Conservation (phyloP, 352 stramenopile species). For the Globisporangium nodosum region DNA sequence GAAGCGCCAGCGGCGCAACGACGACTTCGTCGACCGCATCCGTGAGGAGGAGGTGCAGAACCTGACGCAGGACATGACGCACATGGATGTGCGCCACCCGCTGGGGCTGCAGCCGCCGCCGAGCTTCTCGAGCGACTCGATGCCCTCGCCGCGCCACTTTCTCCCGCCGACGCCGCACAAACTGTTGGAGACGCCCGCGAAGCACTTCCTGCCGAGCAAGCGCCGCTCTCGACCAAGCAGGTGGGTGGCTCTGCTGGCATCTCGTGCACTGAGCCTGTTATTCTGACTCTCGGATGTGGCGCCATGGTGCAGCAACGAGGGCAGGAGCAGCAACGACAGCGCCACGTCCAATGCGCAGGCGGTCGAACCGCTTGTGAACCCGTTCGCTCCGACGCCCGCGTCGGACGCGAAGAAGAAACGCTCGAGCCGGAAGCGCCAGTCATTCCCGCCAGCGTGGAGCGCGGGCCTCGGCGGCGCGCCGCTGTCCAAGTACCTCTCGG, state of each 20-base stretch:
- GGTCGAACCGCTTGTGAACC: slow-evolving; percentile 59
- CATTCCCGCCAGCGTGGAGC: slow-evolving; percentile 47
- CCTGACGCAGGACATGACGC: slow-evolving; percentile 67
- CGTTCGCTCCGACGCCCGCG: slow-evolving; percentile 51
- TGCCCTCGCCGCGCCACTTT: slow-evolving; percentile 32
- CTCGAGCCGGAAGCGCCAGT: slow-evolving; percentile 56
- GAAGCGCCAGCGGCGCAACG: slow-evolving; percentile 51
- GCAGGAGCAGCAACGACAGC: slow-evolving; percentile 1
- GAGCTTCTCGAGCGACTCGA: slow-evolving; percentile 52
- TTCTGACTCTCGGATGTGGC: neutral
- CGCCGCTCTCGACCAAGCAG: slow-evolving; percentile 20
- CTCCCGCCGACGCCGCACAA: slow-evolving; percentile 28
- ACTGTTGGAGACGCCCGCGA: slow-evolving; percentile 15
- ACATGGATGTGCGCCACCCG: slow-evolving; percentile 51
- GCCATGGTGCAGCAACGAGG: slow-evolving; percentile 1
- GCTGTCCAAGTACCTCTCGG: slow-evolving; percentile 72
- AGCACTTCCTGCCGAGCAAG: slow-evolving; percentile 20
- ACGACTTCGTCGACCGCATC: slow-evolving; percentile 25
- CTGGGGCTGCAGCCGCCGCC: slow-evolving; percentile 19
- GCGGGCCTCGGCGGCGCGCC: slow-evolving; percentile 22
- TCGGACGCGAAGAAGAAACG: slow-evolving; percentile 57
- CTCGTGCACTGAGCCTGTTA: neutral
- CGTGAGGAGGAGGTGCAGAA: slow-evolving; percentile 63
- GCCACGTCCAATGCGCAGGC: slow-evolving; percentile 10
- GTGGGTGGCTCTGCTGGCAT: slow-evolving; percentile 5